Evolutionary conservation across 2,329 filamentous ascomycete genomes (phyloP).

Genomic region (Fusarium circinatum): DNA sequence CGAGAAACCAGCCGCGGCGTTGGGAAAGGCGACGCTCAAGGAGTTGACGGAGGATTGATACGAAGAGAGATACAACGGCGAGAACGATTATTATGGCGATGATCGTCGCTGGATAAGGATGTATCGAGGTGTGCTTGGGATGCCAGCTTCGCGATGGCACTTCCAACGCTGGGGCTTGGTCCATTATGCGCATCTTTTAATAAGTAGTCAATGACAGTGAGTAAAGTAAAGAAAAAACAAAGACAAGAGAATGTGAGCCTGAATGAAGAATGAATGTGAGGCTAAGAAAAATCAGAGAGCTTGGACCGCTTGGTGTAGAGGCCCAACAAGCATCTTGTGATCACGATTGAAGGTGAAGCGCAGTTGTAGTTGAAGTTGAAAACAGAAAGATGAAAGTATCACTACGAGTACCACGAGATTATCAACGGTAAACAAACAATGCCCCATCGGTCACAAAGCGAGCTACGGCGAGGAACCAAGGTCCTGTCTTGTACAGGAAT

Average conservation of each 20-base stretch:
- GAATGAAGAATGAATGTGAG: not conserved
- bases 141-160: not conserved
- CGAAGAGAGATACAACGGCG: conserved; percentile 29
- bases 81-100: conserved; percentile 35
- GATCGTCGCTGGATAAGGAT: conserved; percentile 33
- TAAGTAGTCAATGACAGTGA: not conserved
- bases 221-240: not conserved
- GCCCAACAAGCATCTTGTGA: conserved; percentile 11
- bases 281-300: conserved; percentile 3
- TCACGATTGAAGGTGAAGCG: not conserved
- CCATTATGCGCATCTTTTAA: conserved; percentile 10
- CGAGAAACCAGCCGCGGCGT: conserved; percentile 27
- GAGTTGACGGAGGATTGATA: conserved; percentile 34
- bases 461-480: conserved; percentile 5
- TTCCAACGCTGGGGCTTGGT: not conserved
- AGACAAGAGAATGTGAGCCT: not conserved
- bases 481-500: conserved; percentile 35
- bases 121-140: conserved; percentile 11
- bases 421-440: conserved; percentile 29
- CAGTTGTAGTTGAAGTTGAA: not conserved
- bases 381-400: not conserved
- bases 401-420: not conserved
- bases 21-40: conserved; percentile 21
- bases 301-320: conserved; percentile 8
- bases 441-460: conserved; percentile 12